Base-by-base conservation (phyloP, 2,329 filamentous ascomycete species). In the Bipolaris oryzae region DNA sequence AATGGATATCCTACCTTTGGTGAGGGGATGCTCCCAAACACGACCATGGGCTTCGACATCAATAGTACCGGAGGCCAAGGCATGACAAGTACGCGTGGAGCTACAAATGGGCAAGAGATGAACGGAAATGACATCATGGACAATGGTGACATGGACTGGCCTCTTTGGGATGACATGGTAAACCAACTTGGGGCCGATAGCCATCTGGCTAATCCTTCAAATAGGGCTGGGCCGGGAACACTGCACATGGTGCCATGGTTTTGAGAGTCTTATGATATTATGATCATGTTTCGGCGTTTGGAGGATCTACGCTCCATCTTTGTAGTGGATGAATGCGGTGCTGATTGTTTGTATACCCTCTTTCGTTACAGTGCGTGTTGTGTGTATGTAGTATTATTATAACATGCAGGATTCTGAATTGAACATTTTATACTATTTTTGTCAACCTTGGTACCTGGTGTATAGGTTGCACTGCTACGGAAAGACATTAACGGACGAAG, bases 81-180 rank as follows among this genome's bases (percentile, higher is more conserved):
- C 6, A 7, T 53, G 35, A 33, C 23, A 28, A 20, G 20, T 10
- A 13, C 34, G 11, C 28, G 20, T 21, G 31, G 11, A 13, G 25
- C 21, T 11, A 23, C 11, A 7, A 39, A 53, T 13, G 43, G 42
- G n/a, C 35, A 31, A 45, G 50, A 46, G 54, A 52, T 46, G 38
- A 48, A 52, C 13, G 65, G 67, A 7, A 66, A 64, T 2, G 66
- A 64, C 0, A 57, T 72, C 15, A 70, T 78, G 60, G 77, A 78
- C 20, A 73, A 74, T 5, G 74, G 71, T 1, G 73, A 69, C 11
- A 77, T 82, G 60, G 77, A 82, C 48, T 82, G 80, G 80, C 74
- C 79, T 38, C 76, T 73, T 35, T 82, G 79, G 78, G 80, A 82
- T 42, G 77, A 81, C 60, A 71, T 82, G 55, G 79, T 82, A 2